Conservation (phyloP, 495 filamentous ascomycete species). For the Hypomontagnella monticulosa region DNA sequence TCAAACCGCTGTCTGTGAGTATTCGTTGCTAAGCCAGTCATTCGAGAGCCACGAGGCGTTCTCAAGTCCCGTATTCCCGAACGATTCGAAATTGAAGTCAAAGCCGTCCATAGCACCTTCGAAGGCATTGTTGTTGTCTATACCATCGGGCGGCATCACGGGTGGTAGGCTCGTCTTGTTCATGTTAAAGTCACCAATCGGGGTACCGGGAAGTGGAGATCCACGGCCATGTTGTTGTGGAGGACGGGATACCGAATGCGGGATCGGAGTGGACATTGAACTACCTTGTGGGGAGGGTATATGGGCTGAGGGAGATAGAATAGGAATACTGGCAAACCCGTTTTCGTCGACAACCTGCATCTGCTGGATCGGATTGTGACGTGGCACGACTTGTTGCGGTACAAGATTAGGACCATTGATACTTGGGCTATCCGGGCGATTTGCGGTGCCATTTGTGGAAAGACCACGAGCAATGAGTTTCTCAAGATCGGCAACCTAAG, state of each 20-base stretch:
- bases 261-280: conserved; percentile 42
- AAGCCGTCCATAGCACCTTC: conserved; percentile 51
- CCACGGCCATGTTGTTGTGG: conserved; percentile 34
- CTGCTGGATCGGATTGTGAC: conserved; percentile 38
- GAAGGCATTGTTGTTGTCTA: conserved; percentile 50
- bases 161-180: conserved; percentile 34
- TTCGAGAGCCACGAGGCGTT: conserved; percentile 45
- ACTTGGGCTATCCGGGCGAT: conserved; percentile 35
- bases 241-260: conserved; percentile 24
- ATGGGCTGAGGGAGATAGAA: conserved; percentile 37
- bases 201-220: conserved; percentile 36
- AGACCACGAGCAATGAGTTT: conserved; percentile 53
- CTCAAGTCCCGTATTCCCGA: conserved; percentile 45
- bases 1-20: conserved; percentile 44
- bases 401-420: conserved; percentile 21
- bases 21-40: conserved; percentile 47
- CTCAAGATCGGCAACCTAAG: conserved; percentile 57
- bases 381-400: conserved; percentile 33
- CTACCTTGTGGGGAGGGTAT: conserved; percentile 37
- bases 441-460: conserved; percentile 18
- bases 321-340: conserved; percentile 39
- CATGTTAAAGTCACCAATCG: conserved; percentile 38
- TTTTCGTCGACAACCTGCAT: conserved; percentile 44
- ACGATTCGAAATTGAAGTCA: conserved; percentile 47
- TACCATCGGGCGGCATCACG: conserved; percentile 39